Base-by-base conservation (phyloP, 805 yeast species). In the Wickerhamomyces queroliae region DNA sequence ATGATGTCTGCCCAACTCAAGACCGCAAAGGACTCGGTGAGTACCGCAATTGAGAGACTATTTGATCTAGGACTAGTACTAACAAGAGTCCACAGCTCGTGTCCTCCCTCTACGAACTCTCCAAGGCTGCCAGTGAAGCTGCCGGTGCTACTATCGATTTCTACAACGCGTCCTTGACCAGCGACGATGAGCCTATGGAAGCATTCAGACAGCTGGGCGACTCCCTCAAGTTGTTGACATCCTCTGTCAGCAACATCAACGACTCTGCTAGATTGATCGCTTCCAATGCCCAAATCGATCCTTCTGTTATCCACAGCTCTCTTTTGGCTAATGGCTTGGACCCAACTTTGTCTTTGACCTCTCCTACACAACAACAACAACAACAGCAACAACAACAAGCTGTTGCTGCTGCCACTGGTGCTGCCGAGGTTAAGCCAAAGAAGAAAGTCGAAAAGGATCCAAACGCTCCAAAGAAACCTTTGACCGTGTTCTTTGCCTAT, bases 401-500 rank as follows among this genome's bases (percentile, higher is more conserved):
- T n/a, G 48, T 46, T 26, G 46, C 56, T 11, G 49, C 40, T 10
- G 52, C 52, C 38, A 47, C 52, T n/a, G 47, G 55, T 5, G 34
- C 30, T 29, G 37, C 40, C 18, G 44, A 42, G 10, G 47, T 24
- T 18, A 41, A 44, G 21, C 50, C 56, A 45, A 69, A 66, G 63
- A 70, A 69, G 59, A 69, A 67, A 49, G 62, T 61, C 41, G 81
- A 76, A 63, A 77, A 74, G 51, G 98, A 91, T 63, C 97, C 97
- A 38, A 82, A 85, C 55, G 96, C 96, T 33, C 99, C 99, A 43
- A 88, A 86, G 71, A 89, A 89, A 56, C 98, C 99, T 13, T 69
- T 87, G 55, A 89, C 96, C 18, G 83, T 86, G 33, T 90, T 80
- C 67, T 85, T 91, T 61, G 74, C 80, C 31, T 91, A 79, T 63